Conservation (phyloP, 2,329 filamentous ascomycete species). For the Alternaria sp. region DNA sequence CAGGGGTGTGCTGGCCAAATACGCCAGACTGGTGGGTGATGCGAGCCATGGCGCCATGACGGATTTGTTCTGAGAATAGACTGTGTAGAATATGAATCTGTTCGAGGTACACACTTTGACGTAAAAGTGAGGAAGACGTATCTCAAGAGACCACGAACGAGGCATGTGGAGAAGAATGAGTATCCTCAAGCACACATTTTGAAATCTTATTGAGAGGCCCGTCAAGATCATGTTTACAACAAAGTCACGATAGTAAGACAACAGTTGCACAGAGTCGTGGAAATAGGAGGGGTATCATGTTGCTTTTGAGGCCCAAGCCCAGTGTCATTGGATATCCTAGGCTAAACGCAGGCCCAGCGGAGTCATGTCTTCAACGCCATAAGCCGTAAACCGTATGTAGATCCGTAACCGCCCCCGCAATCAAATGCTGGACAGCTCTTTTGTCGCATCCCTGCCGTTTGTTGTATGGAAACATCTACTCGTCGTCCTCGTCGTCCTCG, state of each 20-base stretch:
- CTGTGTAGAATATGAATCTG: neutral
- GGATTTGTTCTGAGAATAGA: constrained; percentile 66
- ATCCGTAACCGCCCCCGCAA: constrained; percentile 39
- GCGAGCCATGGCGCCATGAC: constrained; percentile 92
- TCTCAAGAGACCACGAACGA: neutral
- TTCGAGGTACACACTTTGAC: neutral
- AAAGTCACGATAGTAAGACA: neutral
- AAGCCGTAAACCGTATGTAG: constrained; percentile 47
- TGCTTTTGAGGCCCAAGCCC: constrained; percentile 46
- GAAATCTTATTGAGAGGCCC: no score
- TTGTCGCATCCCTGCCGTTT: constrained; percentile 11
- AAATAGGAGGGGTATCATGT: constrained; percentile 35
- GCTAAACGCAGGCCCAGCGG: constrained; percentile 42
- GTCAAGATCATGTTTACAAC: neutral
- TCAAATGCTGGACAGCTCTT: constrained; percentile 38
- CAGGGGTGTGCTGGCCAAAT: constrained; percentile 88
- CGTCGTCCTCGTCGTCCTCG: constrained; percentile 59
- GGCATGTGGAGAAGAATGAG: neutral
- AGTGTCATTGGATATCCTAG: constrained; percentile 48
- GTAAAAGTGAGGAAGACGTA: no score
- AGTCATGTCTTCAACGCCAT: constrained; percentile 48
- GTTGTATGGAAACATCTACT: constrained; percentile 38
- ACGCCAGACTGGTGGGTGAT: constrained; percentile 85
- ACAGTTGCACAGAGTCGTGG: neutral
- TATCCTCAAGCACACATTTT: no score